A percentile compares a stretch with the other conserved stretches of the same genome.
Evolutionary conservation across 495 filamentous ascomycete genomes (phyloP).

Genomic region (Aspergillus egyptiacus): DNA sequence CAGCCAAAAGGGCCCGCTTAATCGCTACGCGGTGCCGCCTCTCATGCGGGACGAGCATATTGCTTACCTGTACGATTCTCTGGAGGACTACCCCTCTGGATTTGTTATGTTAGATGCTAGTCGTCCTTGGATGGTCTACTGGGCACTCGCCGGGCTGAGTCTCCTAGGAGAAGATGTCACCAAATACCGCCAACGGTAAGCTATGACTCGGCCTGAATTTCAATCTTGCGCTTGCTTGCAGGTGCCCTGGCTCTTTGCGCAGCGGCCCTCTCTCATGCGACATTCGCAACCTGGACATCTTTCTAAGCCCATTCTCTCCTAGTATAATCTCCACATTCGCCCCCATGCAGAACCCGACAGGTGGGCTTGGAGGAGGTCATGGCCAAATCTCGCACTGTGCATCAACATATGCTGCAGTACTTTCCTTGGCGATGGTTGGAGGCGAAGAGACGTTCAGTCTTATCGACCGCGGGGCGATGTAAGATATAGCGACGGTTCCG

Average conservation of each 20-base stretch:
- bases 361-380: conserved; percentile 92
- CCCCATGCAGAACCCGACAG: conserved; percentile 72
- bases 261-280: background rate
- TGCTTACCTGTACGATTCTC: conserved; percentile 61
- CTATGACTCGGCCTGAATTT: conserved; percentile 6
- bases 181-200: conserved; percentile 58
- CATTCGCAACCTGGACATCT: background rate
- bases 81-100: conserved; percentile 57
- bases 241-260: background rate
- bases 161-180: conserved; percentile 72
- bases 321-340: conserved; percentile 65
- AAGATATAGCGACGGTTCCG: conserved; percentile 24
- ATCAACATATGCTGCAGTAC: conserved; percentile 75
- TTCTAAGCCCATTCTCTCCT: conserved; percentile 11
- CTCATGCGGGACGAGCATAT: conserved; percentile 67
- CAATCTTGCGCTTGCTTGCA: conserved; percentile 4
- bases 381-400: conserved; percentile 84
- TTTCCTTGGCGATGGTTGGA: conserved; percentile 71
- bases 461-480: conserved; percentile 75
- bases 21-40: conserved; percentile 63
- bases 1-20: conserved; percentile 46
- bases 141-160: conserved; percentile 68
- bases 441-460: conserved; percentile 64
- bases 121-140: conserved; percentile 90
- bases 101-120: conserved; percentile 73